These are phyloP conservation scores for Coriaria nepalensis DNA, from an alignment of 306 rosid genomes.

Conservation along the genomic window DNA sequence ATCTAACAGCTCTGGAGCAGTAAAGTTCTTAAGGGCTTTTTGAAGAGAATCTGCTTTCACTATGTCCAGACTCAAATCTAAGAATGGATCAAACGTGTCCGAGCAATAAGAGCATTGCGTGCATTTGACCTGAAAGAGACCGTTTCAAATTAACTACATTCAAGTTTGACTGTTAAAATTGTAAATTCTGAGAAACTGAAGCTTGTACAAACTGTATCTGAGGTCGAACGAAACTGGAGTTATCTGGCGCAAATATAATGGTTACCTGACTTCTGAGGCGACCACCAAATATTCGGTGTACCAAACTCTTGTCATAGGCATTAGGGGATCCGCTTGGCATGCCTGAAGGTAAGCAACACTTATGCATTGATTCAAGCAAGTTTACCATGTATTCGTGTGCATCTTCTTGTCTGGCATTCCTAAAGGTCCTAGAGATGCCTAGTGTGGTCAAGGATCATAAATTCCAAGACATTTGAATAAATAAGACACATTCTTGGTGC, in stretches of 20 bases:
- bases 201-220: no score
- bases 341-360: conserved; percentile 90
- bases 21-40: conserved; percentile 74
- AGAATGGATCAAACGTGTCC: conserved; percentile 81
- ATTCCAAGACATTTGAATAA: conserved; percentile 3
- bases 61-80: conserved; percentile 93
- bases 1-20: conserved; percentile 72
- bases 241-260: neutral
- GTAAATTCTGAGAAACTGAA: no score
- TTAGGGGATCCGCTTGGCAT: conserved; percentile 84
- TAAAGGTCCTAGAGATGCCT: conserved; percentile 89
- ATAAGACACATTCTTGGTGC: neutral
- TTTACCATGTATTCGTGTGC: conserved; percentile 99
- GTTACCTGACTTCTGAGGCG: conserved; percentile 86
- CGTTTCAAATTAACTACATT: no score
- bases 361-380: conserved; percentile 95
- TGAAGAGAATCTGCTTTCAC: conserved; percentile 71
- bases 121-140: conserved; percentile 67
- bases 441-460: conserved; percentile 39
- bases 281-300: conserved; percentile 93
- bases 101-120: conserved; percentile 72
- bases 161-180: no score
- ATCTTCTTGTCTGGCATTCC: conserved; percentile 87
- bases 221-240: no score
- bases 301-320: conserved; percentile 95